These are phyloP conservation scores for Magnolia kwangsiensis DNA, from an alignment of 164 flowering plant species.

Conservation along the genomic window DNA sequence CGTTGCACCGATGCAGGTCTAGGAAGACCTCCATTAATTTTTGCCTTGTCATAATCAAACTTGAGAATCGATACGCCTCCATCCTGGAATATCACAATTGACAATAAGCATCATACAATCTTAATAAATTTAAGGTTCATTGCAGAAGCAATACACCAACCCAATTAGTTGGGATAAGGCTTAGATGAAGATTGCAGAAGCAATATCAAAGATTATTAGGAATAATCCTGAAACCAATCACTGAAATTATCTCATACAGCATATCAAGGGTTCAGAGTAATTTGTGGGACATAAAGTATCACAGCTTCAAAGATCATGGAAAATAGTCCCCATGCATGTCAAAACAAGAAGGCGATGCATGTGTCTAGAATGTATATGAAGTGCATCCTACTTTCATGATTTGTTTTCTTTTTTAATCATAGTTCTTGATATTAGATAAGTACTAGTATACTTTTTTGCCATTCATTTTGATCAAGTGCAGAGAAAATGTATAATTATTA, in stretches of 20 bases:
- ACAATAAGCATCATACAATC: background rate
- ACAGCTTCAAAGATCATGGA: background rate
- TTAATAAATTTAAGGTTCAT: background rate
- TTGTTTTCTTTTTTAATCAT: too few species aligned
- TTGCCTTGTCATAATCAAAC: slow-evolving; percentile 63
- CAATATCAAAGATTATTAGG: background rate
- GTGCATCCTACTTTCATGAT: too few species aligned
- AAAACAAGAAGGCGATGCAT: background rate
- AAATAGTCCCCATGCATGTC: background rate
- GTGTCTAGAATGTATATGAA: too few species aligned
- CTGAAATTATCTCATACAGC: too few species aligned
- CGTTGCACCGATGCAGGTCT: slow-evolving; percentile 88
- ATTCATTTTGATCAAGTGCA: too few species aligned
- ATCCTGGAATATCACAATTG: slow-evolving; percentile 48
- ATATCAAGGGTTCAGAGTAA: background rate
- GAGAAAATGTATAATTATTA: too few species aligned
- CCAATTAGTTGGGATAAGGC: too few species aligned
- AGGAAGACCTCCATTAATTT: slow-evolving; percentile 37
- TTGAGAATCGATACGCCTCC: slow-evolving; percentile 78
- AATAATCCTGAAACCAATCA: background rate
- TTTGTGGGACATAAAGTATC: background rate
- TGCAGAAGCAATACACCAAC: background rate
- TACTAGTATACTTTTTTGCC: too few species aligned
- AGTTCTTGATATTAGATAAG: too few species aligned
- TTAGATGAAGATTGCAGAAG: background rate